Conservation (phyloP, 371 early-diverging fungal species). For the Conidiobolus incongruus region DNA sequence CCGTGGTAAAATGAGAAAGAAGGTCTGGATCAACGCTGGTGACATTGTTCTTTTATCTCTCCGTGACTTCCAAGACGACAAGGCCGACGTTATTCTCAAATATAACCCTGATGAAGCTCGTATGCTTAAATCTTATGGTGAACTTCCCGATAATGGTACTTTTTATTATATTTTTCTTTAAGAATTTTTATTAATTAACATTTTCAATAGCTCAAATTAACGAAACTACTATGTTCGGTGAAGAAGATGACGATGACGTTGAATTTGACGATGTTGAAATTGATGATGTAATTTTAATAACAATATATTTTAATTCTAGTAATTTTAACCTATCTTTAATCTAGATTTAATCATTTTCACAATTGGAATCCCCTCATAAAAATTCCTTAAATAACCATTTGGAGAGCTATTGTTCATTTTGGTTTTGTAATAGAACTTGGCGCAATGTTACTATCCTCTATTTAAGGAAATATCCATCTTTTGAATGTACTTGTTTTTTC, state of each 20-base stretch:
- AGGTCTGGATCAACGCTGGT: constrained; percentile 84
- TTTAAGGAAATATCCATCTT: too few relatives aligned
- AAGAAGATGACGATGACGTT: constrained; percentile 58
- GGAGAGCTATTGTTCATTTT: too few relatives aligned
- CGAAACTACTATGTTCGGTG: constrained; percentile 44
- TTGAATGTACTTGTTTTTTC: too few relatives aligned
- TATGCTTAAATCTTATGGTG: constrained; percentile 81
- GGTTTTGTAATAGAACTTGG: too few relatives aligned
- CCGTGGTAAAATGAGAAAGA: constrained; percentile 95
- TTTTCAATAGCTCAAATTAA: constrained; percentile 34
- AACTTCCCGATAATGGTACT: constrained; percentile 80
- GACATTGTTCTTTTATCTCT: constrained; percentile 89
- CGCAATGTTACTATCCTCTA: too few relatives aligned
- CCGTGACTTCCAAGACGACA: constrained; percentile 91
- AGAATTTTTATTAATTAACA: too few relatives aligned
- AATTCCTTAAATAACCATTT: too few relatives aligned
- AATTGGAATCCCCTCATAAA: too few relatives aligned
- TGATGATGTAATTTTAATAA: constrained; percentile 6
- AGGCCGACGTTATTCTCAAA: constrained; percentile 94
- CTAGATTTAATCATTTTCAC: too few relatives aligned
- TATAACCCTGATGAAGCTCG: constrained; percentile 97
- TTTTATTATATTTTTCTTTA: constrained; percentile 1
- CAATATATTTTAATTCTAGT: not conserved
- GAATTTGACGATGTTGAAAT: constrained; percentile 57
- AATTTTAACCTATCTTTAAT: too few relatives aligned